Conservation (phyloP, 2,329 filamentous ascomycete species). For the Colletotrichum tabaci region DNA sequence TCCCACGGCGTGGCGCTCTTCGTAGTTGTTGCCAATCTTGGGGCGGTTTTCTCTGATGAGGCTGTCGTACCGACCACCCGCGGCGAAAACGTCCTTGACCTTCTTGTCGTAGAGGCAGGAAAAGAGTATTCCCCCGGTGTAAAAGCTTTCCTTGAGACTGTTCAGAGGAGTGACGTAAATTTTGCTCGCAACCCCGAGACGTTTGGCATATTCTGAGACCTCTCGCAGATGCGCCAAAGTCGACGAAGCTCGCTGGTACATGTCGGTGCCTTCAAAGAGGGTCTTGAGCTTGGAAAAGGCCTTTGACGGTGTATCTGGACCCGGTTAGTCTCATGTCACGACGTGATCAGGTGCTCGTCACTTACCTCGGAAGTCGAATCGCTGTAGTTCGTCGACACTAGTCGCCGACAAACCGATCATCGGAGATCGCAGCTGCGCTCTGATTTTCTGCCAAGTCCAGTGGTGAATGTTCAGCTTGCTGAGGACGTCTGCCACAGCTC, state of each 20-base stretch:
- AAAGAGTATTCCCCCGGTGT: slow-evolving; percentile 87
- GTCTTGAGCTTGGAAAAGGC: slow-evolving; percentile 72
- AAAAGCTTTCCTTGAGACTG: slow-evolving; percentile 94
- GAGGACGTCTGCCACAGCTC: slow-evolving; percentile 83
- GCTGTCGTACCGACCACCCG: slow-evolving; percentile 92
- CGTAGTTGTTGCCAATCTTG: slow-evolving; percentile 72
- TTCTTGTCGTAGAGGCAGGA: slow-evolving; percentile 91
- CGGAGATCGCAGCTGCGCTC: slow-evolving; percentile 85
- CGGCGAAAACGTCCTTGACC: slow-evolving; percentile 88
- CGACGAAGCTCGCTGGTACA: slow-evolving; percentile 81
- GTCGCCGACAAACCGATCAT: slow-evolving; percentile 88
- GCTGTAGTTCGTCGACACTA: slow-evolving; percentile 89
- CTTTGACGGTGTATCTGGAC: slow-evolving; percentile 67
- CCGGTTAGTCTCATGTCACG: neutral
- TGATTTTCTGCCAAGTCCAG: slow-evolving; percentile 86
- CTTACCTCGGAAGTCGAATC: slow-evolving; percentile 89
- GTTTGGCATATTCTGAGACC: slow-evolving; percentile 82
- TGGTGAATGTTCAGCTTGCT: slow-evolving; percentile 89
- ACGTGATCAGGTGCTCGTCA: neutral
- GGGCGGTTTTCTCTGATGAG: slow-evolving; percentile 88
- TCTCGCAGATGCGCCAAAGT: slow-evolving; percentile 86
- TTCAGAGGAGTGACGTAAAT: slow-evolving; percentile 88
- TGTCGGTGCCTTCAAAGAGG: slow-evolving; percentile 74
- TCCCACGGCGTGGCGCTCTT: slow-evolving; percentile 87
- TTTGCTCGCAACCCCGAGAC: slow-evolving; percentile 81